phyloP scores from a whole-genome alignment of 2,329 filamentous ascomycete species.

The Botryotinia narcissicola region DNA sequence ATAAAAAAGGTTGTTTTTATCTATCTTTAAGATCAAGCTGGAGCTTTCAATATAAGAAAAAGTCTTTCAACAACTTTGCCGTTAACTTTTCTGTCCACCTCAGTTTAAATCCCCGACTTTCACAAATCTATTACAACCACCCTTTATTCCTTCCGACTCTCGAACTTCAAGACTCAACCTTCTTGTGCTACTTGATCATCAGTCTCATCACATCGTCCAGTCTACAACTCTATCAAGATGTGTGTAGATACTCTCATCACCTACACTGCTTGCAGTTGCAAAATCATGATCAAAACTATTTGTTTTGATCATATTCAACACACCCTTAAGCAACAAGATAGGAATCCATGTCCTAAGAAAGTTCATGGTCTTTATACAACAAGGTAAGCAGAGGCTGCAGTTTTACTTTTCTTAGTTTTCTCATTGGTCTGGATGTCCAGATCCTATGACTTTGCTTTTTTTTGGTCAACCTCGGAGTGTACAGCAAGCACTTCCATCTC shows the following conservation, averaged over 20 bases:
- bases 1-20: neutral
- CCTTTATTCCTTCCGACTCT: no score
- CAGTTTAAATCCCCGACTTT: neutral
- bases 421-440: neutral
- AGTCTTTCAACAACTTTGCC: neutral
- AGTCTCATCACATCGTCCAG: neutral
- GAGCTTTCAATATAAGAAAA: no score
- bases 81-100: neutral
- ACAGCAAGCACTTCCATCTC: neutral
- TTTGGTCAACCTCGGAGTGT: neutral
- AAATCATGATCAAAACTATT: neutral
- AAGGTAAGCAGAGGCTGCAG: neutral
- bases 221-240: neutral
- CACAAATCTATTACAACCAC: fast-evolving
- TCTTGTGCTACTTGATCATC: no score
- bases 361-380: neutral
- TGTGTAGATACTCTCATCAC: neutral
- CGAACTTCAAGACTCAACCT: neutral
- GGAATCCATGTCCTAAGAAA: neutral
- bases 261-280: neutral
- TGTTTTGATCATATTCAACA: conserved; percentile 10
- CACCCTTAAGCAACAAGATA: neutral
- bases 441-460: no score
- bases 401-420: neutral
- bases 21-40: neutral